Base-by-base conservation (phyloP, 352 stramenopile genomes). In the Globisporangium camurandrum region DNA sequence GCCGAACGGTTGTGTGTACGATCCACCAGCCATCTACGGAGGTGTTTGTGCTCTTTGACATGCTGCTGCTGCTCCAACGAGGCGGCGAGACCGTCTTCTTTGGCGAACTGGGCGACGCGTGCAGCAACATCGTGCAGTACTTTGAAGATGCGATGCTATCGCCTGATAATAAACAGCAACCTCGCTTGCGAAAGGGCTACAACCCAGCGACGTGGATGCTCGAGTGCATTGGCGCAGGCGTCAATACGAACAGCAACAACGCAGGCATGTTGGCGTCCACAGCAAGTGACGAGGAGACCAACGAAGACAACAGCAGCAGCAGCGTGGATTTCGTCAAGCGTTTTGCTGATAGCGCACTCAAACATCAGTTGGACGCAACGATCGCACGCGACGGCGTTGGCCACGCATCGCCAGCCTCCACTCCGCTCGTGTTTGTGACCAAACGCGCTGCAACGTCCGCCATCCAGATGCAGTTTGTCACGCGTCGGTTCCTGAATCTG, bases 11-110 rank as follows among this genome's bases (percentile, higher is more conserved):
- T 14, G 54, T 98, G 41, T 78, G 65, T 19, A 78, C 65, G 20
- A 75, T 75, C 37, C 68, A 75, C 43, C 68, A 78, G 54, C 69
- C 89, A 17, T 71, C 83, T 58, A 71, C 80, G n/a, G 76, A 73
- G 10, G 93, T 98, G 51, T 98, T 98, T 53, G 80, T 93, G 54
- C 71, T 89, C 43, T 97, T 98, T 53, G 90, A 97, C 55, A 66
- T 82, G 55, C 66, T 97, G 0, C 54, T 98, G 9, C 55, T 98
- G 31, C 69, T 98, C 0, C 83, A 93, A 43, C 63, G 61, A 37
- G 73, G 70, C 19, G 74, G 71, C 0, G 70, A 56, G 41, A 73
- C 62, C 10, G 75, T 91, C 2, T 97, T 88, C 60, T 96, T 96
- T 57, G 87, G 89, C 34, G 74, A 93, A 14, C 58, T 97, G 19